Base-by-base conservation (phyloP, 352 stramenopile species). In the Globisporangium nunn region DNA sequence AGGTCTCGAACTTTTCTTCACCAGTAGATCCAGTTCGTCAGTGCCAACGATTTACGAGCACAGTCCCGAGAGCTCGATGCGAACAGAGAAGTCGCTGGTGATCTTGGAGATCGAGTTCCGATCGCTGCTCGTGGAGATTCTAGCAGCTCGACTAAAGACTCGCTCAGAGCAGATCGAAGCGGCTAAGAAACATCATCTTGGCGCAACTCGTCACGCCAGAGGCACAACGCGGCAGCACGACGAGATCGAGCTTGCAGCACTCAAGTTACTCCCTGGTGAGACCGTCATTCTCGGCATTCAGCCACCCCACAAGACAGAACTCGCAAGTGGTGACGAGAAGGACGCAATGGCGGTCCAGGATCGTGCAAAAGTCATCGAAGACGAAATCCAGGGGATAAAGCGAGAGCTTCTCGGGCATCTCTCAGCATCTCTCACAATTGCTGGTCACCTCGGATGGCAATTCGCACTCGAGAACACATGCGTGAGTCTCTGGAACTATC, bases 401-500 rank as follows among this genome's bases (percentile, higher is more conserved):
- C 66, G 59, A 28, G 64, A 80, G 30, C 55, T 90, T 17, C 40
- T 90, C 14, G 62, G 52, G 0, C 62, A 89, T 17, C 49, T 88
- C 15, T 54, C 48, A 0, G 45, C 50, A 30, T 66, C 77, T 10
- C 40, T 87, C 6, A 50, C 63, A 29, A 68, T 58, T 39, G 62
- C 75, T 12, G 66, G 70, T 0, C 71, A 56, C 8, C 73, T 88
- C 6, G 78, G 76, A 5, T 91, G 78, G 71, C 49, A 46, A 0
- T 86, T 85, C 46, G 52, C 92, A 3, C 54, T 96, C 11, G 78
- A 96, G 39, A 96, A 94, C 58, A 85, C 74, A 1, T 86, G 78
- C 15, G 79, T 88, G 15, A 93, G 89, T 58, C 51, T 96, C n/a
- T 96, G 87, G 86, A 97, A 97, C 62, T 93, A 91, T 49, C 90